A percentile compares a stretch with the other conserved stretches of the same genome.
phyloP scores from a whole-genome alignment of 2,329 filamentous ascomycete genomes.

The Akanthomyces muscarius region DNA sequence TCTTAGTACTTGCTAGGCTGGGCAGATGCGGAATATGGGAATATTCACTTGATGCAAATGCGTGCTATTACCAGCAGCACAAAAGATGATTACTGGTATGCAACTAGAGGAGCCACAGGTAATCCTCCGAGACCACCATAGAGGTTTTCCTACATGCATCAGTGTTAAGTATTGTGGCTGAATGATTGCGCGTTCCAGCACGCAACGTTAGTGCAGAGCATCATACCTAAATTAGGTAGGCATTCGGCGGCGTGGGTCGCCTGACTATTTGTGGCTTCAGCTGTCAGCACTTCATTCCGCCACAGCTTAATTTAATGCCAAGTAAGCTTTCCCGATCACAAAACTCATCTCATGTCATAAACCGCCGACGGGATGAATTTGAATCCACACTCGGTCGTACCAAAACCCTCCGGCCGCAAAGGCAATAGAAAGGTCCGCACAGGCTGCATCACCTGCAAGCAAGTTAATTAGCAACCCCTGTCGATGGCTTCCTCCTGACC shows the following conservation, averaged over 20 bases:
- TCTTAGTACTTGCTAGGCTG: no score
- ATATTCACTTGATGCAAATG: no score
- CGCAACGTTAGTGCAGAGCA: no score
- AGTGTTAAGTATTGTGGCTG: no score
- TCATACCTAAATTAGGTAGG: not conserved
- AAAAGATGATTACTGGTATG: no score
- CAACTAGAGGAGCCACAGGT: no score
- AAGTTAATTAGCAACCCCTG: slow-evolving; percentile 25
- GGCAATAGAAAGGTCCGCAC: slow-evolving; percentile 45
- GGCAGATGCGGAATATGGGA: no score
- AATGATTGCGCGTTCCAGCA: no score
- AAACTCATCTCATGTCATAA: not conserved
- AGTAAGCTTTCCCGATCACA: not conserved
- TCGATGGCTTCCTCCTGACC: slow-evolving; percentile 1
- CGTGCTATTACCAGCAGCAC: no score
- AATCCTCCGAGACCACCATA: no score
- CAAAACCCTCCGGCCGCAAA: slow-evolving; percentile 32
- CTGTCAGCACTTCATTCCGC: not conserved
- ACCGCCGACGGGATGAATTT: not conserved
- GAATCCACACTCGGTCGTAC: not conserved
- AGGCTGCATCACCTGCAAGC: slow-evolving; percentile 55
- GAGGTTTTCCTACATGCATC: no score
- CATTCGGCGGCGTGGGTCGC: not conserved
- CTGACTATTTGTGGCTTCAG: slow-evolving; percentile 16
- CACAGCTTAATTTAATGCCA: not conserved